Percentiles rank a stretch among this genome's conserved stretches.
phyloP scores from a whole-genome alignment of 441 rosid species.

The Hura crepitans region DNA sequence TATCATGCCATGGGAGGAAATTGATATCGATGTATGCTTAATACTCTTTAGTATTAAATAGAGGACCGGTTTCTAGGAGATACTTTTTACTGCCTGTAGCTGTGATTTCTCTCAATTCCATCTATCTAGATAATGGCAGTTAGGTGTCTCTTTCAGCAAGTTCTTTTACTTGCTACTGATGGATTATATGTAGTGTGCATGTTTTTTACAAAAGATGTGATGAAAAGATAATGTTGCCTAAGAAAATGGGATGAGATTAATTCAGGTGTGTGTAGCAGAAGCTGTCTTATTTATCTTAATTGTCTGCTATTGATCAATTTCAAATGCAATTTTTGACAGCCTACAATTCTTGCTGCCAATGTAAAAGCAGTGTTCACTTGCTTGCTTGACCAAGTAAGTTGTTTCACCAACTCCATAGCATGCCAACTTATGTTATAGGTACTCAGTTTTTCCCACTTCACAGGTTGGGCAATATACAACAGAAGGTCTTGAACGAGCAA shows the following conservation, averaged over 20 bases:
- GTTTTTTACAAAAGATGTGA: background rate
- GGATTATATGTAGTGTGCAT: background rate
- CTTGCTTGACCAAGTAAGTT: conserved; percentile 85
- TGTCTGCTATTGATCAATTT: conserved; percentile 26
- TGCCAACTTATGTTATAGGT: conserved; percentile 15
- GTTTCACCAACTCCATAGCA: conserved; percentile 22
- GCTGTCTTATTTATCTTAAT: background rate
- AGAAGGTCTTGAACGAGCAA: conserved; percentile 95
- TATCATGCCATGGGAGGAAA: too few relatives aligned
- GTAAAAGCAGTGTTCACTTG: conserved; percentile 89
- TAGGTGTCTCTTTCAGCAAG: background rate
- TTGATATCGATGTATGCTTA: too few relatives aligned
- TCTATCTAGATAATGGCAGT: background rate
- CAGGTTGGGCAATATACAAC: conserved; percentile 91
- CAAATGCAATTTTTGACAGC: conserved; percentile 47
- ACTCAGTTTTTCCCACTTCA: conserved; percentile 18
- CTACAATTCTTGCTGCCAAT: conserved; percentile 73
- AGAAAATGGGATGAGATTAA: background rate
- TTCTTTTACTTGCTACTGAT: conserved; percentile 1
- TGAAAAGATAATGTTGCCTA: background rate
- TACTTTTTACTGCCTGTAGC: background rate
- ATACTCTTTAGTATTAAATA: too few relatives aligned
- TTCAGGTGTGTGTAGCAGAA: background rate
- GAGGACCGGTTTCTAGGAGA: conserved; percentile 8
- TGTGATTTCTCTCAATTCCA: background rate